These are phyloP conservation scores for Amphicarpaea edgeworthii DNA, from an alignment of 306 rosid genomes.

Conservation along the genomic window DNA sequence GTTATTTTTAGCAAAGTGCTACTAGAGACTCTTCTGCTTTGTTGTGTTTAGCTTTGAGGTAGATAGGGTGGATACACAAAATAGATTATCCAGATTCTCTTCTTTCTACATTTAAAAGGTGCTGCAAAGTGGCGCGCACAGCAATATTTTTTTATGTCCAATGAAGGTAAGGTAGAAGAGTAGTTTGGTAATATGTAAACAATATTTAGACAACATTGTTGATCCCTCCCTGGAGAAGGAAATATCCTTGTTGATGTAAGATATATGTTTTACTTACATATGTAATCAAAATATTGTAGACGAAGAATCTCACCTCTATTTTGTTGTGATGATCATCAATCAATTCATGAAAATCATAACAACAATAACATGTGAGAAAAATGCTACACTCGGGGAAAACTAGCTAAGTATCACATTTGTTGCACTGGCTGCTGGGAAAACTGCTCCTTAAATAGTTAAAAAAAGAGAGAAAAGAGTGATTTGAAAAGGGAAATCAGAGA, in stretches of 20 bases:
- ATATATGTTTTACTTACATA: background rate
- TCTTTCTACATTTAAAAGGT: background rate
- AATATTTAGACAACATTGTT: conserved; percentile 80
- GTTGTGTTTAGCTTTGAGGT: background rate
- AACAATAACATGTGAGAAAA: no score
- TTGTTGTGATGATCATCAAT: background rate
- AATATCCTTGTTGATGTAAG: conserved; percentile 67
- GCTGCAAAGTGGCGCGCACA: no score
- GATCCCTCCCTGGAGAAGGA: conserved; percentile 69
- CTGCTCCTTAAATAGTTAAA: no score
- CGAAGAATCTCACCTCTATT: background rate
- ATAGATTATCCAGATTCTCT: background rate
- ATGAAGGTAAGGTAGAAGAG: conserved; percentile 77
- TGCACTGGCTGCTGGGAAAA: no score
- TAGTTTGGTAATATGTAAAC: conserved; percentile 87
- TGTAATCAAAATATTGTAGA: background rate
- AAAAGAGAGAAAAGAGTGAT: no score
- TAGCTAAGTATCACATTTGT: no score
- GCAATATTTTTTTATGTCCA: background rate
- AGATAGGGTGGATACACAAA: background rate
- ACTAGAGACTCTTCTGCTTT: background rate
- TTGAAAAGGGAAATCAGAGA: no score
- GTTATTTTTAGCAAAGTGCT: background rate
- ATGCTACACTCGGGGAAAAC: no score
- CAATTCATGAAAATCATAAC: background rate